Conservation (phyloP, 306 rosid genomes). For the Castanea crenata region DNA sequence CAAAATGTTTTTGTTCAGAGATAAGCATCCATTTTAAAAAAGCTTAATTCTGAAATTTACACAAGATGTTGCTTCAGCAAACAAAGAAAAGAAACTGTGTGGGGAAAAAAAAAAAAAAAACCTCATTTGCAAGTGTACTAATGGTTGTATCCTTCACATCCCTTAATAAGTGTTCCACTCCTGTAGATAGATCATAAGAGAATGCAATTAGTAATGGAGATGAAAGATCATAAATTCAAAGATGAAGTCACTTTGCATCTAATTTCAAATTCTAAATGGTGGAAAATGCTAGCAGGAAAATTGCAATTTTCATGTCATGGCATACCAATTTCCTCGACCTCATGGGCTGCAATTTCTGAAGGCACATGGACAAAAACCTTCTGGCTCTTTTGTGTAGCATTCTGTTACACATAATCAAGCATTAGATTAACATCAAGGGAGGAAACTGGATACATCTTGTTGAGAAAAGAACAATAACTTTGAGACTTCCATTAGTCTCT, state of each 20-base stretch:
- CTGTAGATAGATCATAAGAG: conserved; percentile 38
- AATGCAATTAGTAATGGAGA: background rate
- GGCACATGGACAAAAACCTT: conserved; percentile 85
- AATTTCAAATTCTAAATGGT: background rate
- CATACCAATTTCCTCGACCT: conserved; percentile 91
- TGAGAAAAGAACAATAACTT: background rate
- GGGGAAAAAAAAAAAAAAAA: background rate
- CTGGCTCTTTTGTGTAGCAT: conserved; percentile 92
- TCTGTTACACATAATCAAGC: conserved; percentile 40
- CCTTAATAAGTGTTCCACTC: conserved; percentile 87
- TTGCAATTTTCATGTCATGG: conserved; percentile 4
- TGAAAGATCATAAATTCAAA: background rate
- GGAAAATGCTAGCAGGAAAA: background rate
- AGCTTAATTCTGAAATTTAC: background rate
- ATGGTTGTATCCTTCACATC: conserved; percentile 79
- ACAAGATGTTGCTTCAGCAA: background rate
- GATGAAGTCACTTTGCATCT: background rate
- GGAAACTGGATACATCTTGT: background rate
- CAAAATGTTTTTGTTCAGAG: background rate
- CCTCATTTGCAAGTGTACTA: conserved; percentile 92
- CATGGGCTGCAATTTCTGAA: conserved; percentile 89
- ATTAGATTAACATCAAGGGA: conserved; percentile 9
- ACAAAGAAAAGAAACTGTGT: background rate
- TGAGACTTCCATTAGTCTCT: background rate
- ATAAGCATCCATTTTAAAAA: conserved; percentile 3